These are phyloP conservation scores for Pterula multifida DNA, from an alignment of 1,284 basidiomycete genomes.

Conservation along the genomic window DNA sequence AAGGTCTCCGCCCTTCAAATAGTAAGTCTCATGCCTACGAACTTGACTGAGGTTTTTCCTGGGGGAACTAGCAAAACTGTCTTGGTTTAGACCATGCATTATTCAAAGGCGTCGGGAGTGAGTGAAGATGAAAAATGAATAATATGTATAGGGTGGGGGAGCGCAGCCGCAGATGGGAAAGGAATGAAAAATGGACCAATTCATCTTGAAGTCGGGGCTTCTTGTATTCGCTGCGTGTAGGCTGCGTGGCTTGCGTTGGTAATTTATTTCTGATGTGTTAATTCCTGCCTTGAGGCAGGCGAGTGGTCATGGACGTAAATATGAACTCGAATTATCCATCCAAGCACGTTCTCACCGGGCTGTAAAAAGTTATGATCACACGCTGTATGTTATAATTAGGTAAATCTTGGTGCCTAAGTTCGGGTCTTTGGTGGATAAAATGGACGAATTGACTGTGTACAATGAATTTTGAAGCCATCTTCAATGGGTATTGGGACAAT, in stretches of 20 bases:
- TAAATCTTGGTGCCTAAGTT: too few relatives aligned
- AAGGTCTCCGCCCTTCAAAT: constrained; percentile 1
- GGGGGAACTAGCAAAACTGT: neutral
- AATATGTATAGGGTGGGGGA: neutral
- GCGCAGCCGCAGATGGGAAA: constrained; percentile 1
- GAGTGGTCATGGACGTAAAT: too few relatives aligned
- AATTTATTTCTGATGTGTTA: neutral
- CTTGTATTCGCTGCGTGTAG: neutral
- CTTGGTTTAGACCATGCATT: neutral
- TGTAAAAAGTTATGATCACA: too few relatives aligned
- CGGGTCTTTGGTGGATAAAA: too few relatives aligned
- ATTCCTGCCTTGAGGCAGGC: neutral
- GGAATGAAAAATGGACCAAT: neutral
- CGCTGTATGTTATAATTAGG: too few relatives aligned
- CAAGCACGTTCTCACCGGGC: too few relatives aligned
- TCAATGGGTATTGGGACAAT: too few relatives aligned
- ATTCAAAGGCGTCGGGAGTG: neutral
- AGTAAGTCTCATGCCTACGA: neutral
- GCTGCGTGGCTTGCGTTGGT: neutral
- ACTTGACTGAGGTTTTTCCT: constrained; percentile 1
- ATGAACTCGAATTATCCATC: too few relatives aligned
- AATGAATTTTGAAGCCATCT: too few relatives aligned
- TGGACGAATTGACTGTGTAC: neutral
- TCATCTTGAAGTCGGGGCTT: neutral
- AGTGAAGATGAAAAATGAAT: neutral